phyloP scores from a whole-genome alignment of 2,329 filamentous ascomycete species.

The Botrytis cinerea region DNA sequence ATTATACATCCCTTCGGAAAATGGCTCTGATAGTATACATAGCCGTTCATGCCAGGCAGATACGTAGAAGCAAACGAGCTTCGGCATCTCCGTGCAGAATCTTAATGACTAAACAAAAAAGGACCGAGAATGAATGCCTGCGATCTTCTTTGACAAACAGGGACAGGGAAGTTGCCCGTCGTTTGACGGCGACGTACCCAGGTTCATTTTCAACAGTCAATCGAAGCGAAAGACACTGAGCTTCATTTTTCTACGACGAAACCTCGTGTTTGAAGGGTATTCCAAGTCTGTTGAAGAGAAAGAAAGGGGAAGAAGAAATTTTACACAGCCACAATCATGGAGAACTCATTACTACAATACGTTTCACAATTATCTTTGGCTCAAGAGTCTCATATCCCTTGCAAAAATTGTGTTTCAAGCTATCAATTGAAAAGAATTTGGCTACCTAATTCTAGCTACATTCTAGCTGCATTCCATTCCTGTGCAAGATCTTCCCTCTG shows the following conservation, averaged over 20 bases:
- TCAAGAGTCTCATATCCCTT: not conserved
- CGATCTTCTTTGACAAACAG: not conserved
- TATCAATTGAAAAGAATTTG: not conserved
- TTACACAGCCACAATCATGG: not conserved
- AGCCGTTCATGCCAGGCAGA: not conserved
- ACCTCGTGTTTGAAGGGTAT: not conserved
- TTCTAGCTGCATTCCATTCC: not conserved
- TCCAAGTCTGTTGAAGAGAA: not conserved
- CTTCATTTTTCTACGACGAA: not conserved
- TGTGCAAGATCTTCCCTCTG: not conserved
- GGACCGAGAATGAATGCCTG: not conserved
- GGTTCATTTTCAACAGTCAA: not conserved
- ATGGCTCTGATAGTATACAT: not conserved
- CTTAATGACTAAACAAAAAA: not conserved
- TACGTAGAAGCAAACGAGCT: not conserved
- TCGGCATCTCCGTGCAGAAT: not conserved
- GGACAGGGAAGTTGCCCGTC: not conserved
- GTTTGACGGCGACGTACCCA: not conserved
- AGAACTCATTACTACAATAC: not conserved
- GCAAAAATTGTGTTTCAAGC: not conserved
- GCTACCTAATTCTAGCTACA: conserved; percentile 1
- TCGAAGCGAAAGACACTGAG: not conserved
- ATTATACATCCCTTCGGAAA: not conserved
- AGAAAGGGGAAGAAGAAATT: not conserved
- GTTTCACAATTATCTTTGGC: not conserved